A percentile compares a stretch with the other conserved stretches of the same genome.
These are phyloP conservation scores for Clavaria fumosa DNA, from an alignment of 768 basidiomycete species.

Conservation along the genomic window DNA sequence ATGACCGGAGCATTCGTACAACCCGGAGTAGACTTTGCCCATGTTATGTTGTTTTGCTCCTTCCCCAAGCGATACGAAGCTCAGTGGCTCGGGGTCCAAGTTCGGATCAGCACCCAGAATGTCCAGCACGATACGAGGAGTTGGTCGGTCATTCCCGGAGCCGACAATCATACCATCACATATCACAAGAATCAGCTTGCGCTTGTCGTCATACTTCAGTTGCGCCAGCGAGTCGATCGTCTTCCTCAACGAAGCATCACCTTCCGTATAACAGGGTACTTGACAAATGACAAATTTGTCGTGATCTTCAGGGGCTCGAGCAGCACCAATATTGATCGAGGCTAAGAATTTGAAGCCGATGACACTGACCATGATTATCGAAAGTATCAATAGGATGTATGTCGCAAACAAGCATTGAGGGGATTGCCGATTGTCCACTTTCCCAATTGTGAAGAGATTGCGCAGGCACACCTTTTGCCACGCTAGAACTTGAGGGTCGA, in stretches of 20 bases:
- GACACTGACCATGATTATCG: constrained; percentile 83
- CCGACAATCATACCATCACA: constrained; percentile 99
- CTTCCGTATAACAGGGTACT: constrained; percentile 98
- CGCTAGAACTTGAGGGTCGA: constrained; percentile 43
- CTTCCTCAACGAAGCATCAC: constrained; percentile 63
- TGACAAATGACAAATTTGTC: constrained; percentile 98
- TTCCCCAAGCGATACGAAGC: constrained; percentile 87
- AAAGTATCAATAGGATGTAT: constrained; percentile 81
- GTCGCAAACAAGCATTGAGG: constrained; percentile 84
- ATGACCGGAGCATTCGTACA: constrained; percentile 89
- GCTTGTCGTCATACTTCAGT: constrained; percentile 96
- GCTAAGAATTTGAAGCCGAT: constrained; percentile 96
- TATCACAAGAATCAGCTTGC: constrained; percentile 82
- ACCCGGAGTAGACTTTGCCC: constrained; percentile 93
- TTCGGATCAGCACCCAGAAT: constrained; percentile 91
- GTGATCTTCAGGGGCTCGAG: constrained; percentile 81
- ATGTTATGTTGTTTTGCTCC: constrained; percentile 95
- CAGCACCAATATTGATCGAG: constrained; percentile 66
- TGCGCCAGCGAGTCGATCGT: constrained; percentile 92
- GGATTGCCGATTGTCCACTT: constrained; percentile 83
- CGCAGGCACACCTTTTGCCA: constrained; percentile 80
- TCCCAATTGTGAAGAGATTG: constrained; percentile 85
- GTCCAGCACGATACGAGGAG: constrained; percentile 90
- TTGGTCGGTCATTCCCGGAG: constrained; percentile 90
- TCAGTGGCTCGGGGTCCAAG: constrained; percentile 85